Evolutionary conservation across 176 grass and related monocot species (phyloP).

Genomic region (Coix lacrymajobi): DNA sequence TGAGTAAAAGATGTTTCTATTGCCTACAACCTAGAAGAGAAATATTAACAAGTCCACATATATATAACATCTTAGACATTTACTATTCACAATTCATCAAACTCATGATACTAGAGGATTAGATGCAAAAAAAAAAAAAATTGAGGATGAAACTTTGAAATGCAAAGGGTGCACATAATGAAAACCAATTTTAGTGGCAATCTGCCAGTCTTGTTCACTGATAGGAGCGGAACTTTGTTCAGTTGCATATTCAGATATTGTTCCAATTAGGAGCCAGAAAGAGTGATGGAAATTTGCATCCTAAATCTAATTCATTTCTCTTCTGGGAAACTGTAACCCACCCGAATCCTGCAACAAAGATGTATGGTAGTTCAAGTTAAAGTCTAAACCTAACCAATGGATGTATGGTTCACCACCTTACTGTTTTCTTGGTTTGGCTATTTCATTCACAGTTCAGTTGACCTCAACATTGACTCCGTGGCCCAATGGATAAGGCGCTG

Average conservation of each 20-base stretch:
- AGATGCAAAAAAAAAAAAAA: no score
- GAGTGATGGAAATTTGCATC: neutral
- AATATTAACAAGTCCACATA: no score
- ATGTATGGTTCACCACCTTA: neutral
- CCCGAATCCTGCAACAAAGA: neutral
- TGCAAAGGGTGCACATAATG: neutral
- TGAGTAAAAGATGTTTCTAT: no score
- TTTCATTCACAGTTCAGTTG: no score
- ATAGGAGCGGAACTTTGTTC: neutral
- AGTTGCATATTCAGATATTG: neutral
- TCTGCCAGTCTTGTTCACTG: neutral
- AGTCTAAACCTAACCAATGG: neutral
- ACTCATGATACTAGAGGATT: no score
- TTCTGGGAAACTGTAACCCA: neutral
- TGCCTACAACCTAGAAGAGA: no score
- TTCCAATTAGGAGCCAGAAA: neutral
- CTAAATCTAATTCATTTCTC: neutral
- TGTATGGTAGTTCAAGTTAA: neutral
- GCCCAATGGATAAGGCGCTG: conserved; percentile 99
- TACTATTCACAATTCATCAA: no score
- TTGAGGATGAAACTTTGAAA: neutral
- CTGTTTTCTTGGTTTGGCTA: neutral
- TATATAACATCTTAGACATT: no score
- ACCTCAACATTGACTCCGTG: conserved; percentile 37
- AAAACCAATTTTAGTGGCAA: neutral